These are phyloP conservation scores for Pochonia chlamydosporia DNA, from an alignment of 2,329 filamentous ascomycete genomes.

Conservation along the genomic window DNA sequence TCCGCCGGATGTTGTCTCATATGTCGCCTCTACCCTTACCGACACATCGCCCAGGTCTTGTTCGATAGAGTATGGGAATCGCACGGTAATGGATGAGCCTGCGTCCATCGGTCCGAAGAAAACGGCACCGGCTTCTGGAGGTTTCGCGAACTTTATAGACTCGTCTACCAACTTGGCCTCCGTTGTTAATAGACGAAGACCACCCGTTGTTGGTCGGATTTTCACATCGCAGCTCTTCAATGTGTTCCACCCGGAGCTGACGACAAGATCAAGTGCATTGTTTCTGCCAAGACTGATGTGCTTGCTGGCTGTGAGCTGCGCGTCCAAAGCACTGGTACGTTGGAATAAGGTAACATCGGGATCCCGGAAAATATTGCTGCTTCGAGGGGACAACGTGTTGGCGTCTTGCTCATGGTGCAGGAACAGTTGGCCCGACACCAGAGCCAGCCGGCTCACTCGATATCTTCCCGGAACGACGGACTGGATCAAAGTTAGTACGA, in stretches of 20 bases:
- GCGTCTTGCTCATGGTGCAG: conserved; percentile 60
- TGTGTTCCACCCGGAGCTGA: conserved; percentile 71
- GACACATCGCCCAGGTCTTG: conserved; percentile 65
- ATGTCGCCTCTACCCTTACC: conserved; percentile 70
- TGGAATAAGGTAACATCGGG: conserved; percentile 70
- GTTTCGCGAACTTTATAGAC: conserved; percentile 37
- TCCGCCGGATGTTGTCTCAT: conserved; percentile 59
- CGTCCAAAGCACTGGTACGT: conserved; percentile 60
- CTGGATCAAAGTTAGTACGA: conserved; percentile 27
- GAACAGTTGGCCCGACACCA: conserved; percentile 58
- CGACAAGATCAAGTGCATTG: conserved; percentile 68
- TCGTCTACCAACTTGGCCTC: conserved; percentile 48
- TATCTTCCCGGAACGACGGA: conserved; percentile 67
- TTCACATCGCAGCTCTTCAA: conserved; percentile 54
- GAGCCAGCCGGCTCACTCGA: conserved; percentile 63
- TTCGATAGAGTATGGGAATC: conserved; percentile 79
- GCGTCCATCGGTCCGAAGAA: conserved; percentile 40
- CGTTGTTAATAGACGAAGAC: conserved; percentile 55
- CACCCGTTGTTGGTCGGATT: conserved; percentile 59
- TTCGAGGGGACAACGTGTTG: conserved; percentile 38
- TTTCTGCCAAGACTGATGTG: conserved; percentile 74
- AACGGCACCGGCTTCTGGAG: conserved; percentile 49
- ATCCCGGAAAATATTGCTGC: conserved; percentile 47
- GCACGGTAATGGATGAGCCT: conserved; percentile 48
- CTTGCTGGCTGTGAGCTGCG: conserved; percentile 59